Evolutionary conservation across 257 asterid species (phyloP), one percentile per base, ranked within the genome.

Genomic region (Forsythia suspensa): DNA sequence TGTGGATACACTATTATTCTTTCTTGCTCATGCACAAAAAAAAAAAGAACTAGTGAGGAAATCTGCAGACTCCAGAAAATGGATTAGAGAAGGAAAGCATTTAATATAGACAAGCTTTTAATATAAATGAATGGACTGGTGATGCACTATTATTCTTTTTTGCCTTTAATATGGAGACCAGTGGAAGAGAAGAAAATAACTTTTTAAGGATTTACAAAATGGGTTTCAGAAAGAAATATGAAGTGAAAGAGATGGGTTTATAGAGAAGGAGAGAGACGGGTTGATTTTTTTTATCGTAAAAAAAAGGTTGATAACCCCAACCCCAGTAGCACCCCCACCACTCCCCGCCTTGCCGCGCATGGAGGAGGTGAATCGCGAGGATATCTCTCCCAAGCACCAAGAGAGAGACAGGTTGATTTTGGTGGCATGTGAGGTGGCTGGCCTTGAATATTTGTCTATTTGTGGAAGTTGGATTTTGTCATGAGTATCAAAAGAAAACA

Each of bases 391-490:
- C n/a, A n/a, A n/a, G n/a, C n/a, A n/a, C n/a, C n/a, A n/a, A n/a
- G n/a, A n/a, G n/a, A n/a, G n/a, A n/a, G n/a, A n/a, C n/a, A n/a
- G n/a, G n/a, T n/a, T n/a, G n/a, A n/a, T 41, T 89, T 86, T 88
- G 90, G 88, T 24, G 24, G 24, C 24, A 24, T 24, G 24, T 24
- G 24, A 24, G 24, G 24, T 24, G 24, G 24, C 24, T 74, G 78
- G 78, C 79, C 88, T 74, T 76, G 87, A 80, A 70, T 83, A 34
- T 24, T 92, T 93, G 98, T 90, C 91, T 37, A 55, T 59, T 78
- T 79, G 87, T 86, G 87, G 85, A 90, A 79, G 83, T 84, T 89
- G 89, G 83, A 82, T 76, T 89, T 93, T 89, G 98, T 88, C 97
- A 77, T 52, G 59, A 24, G 24, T 24, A 24, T 24, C 24, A 24